These are phyloP conservation scores for Alternaria triticina DNA, from an alignment of 2,329 filamentous ascomycete genomes.

Conservation along the genomic window DNA sequence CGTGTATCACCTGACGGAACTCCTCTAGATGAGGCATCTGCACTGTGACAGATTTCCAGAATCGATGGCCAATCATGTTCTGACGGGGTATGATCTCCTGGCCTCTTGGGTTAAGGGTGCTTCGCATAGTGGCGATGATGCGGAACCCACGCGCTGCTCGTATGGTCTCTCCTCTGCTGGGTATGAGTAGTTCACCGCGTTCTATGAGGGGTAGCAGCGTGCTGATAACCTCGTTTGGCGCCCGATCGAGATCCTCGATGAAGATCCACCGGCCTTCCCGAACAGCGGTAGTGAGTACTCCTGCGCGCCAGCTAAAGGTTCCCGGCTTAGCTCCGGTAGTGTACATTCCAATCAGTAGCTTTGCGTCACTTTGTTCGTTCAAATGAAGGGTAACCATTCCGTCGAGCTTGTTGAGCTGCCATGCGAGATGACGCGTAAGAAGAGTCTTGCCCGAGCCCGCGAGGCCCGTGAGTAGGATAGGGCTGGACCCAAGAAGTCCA, in stretches of 20 bases:
- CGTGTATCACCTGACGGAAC: conserved; percentile 73
- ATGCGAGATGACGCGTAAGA: conserved; percentile 80
- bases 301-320: conserved; percentile 89
- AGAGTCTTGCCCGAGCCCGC: conserved; percentile 92
- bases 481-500: conserved; percentile 70
- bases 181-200: conserved; percentile 86
- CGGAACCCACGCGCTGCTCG: conserved; percentile 84
- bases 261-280: conserved; percentile 94
- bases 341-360: conserved; percentile 93
- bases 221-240: conserved; percentile 93
- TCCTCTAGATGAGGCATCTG: conserved; percentile 71
- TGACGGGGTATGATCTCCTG: conserved; percentile 72
- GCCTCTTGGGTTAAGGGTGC: conserved; percentile 68
- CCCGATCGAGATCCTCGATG: conserved; percentile 94
- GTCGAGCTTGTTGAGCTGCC: conserved; percentile 76
- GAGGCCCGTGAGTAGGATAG: conserved; percentile 80
- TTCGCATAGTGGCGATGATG: conserved; percentile 90
- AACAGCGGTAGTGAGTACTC: conserved; percentile 91
- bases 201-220: conserved; percentile 92
- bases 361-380: conserved; percentile 98
- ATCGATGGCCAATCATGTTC: conserved; percentile 78
- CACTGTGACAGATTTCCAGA: conserved; percentile 83
- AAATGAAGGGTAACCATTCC: conserved; percentile 93
- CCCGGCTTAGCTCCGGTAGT: conserved; percentile 86
- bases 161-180: conserved; percentile 85